These are phyloP conservation scores for Podila verticillata DNA, from an alignment of 192 early-diverging fungal species.

Conservation along the genomic window DNA sequence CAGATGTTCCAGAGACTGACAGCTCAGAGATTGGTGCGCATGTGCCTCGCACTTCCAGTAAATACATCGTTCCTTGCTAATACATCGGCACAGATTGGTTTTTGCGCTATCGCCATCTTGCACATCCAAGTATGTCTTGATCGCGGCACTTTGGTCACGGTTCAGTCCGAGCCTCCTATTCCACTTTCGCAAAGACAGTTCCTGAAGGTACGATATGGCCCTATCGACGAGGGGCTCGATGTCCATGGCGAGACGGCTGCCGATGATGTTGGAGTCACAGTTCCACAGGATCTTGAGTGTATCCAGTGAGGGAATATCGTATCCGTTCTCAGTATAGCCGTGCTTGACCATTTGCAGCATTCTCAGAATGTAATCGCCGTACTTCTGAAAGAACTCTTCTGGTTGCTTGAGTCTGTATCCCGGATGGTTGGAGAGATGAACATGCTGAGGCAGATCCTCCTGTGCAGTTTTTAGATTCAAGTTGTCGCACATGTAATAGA, in stretches of 20 bases:
- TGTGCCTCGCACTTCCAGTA: too few relatives aligned
- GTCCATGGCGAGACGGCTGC: not conserved
- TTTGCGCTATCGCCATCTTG: too few relatives aligned
- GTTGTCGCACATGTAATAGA: not conserved
- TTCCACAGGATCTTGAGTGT: not conserved
- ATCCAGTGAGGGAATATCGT: not conserved
- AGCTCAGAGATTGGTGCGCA: too few relatives aligned
- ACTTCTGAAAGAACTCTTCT: not conserved
- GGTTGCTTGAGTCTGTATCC: not conserved
- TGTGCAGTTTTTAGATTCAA: too few relatives aligned
- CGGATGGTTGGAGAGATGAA: not conserved
- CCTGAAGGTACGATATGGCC: not conserved
- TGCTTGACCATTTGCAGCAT: not conserved
- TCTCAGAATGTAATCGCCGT: not conserved
- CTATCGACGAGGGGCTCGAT: not conserved
- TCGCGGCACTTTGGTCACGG: too few relatives aligned
- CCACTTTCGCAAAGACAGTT: not conserved
- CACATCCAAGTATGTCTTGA: too few relatives aligned
- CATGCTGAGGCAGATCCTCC: not conserved
- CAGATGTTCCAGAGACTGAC: too few relatives aligned
- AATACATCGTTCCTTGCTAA: too few relatives aligned
- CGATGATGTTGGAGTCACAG: not conserved
- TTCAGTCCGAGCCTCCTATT: too few relatives aligned
- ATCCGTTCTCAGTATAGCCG: not conserved
- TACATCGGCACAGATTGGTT: too few relatives aligned